Conservation (phyloP, 2,329 filamentous ascomycete species). For the Gnomoniopsis sp. region DNA sequence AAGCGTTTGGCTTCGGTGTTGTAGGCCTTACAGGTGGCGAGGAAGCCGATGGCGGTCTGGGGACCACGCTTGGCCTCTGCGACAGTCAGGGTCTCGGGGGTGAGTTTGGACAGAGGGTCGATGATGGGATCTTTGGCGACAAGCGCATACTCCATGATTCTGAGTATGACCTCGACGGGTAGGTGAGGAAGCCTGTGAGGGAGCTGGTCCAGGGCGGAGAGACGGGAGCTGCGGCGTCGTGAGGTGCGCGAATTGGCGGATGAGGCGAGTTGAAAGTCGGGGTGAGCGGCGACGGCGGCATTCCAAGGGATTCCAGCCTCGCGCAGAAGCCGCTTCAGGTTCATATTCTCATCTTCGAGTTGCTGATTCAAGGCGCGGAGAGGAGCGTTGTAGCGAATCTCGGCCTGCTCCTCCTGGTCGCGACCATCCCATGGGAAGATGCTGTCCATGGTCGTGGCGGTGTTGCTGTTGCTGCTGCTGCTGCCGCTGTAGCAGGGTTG, state of each 20-base stretch:
- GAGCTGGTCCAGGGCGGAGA: constrained; percentile 21
- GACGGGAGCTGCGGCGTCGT: constrained; percentile 27
- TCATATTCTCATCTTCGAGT: constrained; percentile 46
- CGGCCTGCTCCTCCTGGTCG: constrained; percentile 49
- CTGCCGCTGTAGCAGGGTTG: background rate
- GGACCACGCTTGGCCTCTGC: constrained; percentile 41
- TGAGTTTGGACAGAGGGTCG: constrained; percentile 47
- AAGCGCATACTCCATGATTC: constrained; percentile 49
- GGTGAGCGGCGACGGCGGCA: constrained; percentile 28
- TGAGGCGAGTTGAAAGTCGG: constrained; percentile 31
- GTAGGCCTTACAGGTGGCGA: constrained; percentile 49
- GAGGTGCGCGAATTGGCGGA: constrained; percentile 19
- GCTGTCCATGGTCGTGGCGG: background rate
- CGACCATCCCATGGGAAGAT: constrained; percentile 46
- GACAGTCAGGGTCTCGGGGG: constrained; percentile 39
- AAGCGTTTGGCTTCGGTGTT: constrained; percentile 45
- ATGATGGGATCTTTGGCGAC: constrained; percentile 47
- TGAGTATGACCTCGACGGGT: constrained; percentile 50
- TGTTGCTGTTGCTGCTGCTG: background rate
- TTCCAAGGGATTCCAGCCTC: constrained; percentile 52
- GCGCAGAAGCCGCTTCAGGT: constrained; percentile 48
- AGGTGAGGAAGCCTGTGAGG: constrained; percentile 36
- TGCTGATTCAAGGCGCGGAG: constrained; percentile 43
- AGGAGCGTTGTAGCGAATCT: constrained; percentile 44
- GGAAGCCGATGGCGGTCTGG: constrained; percentile 50